These are phyloP conservation scores for Hemileia vastatrix DNA, from an alignment of 1,284 basidiomycete genomes.

Conservation along the genomic window DNA sequence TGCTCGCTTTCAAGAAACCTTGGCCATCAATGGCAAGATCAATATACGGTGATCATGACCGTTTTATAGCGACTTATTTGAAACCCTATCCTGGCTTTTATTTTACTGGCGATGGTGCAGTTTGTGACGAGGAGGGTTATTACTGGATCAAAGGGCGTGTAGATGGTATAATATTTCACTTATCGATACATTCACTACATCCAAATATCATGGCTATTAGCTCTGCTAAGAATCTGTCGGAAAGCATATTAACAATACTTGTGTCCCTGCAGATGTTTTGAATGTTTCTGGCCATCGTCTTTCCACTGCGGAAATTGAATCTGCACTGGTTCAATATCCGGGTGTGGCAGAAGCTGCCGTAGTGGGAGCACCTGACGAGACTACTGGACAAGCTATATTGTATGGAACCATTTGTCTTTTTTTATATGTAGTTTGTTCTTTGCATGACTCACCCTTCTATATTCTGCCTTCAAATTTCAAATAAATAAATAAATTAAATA, in stretches of 20 bases:
- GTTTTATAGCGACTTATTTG: constrained; percentile 92
- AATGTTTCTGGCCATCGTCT: constrained; percentile 94
- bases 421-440: too few species aligned
- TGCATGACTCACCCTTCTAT: constrained; percentile 35
- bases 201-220: neutral
- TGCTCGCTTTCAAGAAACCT: constrained; percentile 71
- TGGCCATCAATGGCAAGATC: constrained; percentile 98
- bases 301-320: constrained; percentile 95
- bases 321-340: constrained; percentile 81
- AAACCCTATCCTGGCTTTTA: constrained; percentile 70
- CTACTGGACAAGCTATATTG: constrained; percentile 51
- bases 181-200: neutral
- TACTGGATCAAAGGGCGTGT: constrained; percentile 84
- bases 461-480: constrained; percentile 1
- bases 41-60: constrained; percentile 80
- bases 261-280: constrained; percentile 52
- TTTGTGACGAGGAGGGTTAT: constrained; percentile 88
- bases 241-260: neutral
- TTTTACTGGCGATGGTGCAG: constrained; percentile 95
- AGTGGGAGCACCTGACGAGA: constrained; percentile 75
- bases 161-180: constrained; percentile 69
- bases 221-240: neutral
- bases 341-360: constrained; percentile 95
- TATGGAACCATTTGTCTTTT: too few species aligned
- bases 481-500: constrained; percentile 40